Evolutionary conservation across 1,284 basidiomycete genomes (phyloP), one percentile per base, ranked within the genome.

Genomic region (Athelia sp.): DNA sequence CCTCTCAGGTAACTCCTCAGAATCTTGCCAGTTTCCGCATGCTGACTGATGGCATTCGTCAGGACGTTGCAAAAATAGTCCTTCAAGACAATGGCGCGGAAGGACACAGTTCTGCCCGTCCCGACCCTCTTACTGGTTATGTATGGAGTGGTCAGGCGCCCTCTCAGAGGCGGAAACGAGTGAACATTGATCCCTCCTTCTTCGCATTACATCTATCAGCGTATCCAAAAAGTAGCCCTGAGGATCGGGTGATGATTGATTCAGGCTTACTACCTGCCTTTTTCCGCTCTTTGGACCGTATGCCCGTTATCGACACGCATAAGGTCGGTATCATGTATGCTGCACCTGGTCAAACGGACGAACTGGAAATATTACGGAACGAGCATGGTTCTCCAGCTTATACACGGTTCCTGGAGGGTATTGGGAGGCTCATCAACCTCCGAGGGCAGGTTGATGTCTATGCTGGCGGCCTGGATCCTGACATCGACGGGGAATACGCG

Each of bases 291-390:
- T 76, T 99, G 29, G 94, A 98, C 60, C 76, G 82, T 40, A 89
- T 90, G 47, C 94, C 95, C 0, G 94, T 98, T 54, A 97, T 99
- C 55, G 97, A 99, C 67, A 96, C 93, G 1, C 92, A 98, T 71
- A 96, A 97, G 69, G 90, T 99, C 36, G 97, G 94, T 2, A 90
- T 99, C 35, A 75, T 99, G 67, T 99, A 98, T 62, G 96, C 96
- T 40, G 96, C 90, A 0, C 91, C 93, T 2, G 91, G 91, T 0
- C 97, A 99, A 67, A 85, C 75, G 13, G 73, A 80, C 21, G 96
- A 99, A 63, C 69, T 71, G 9, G 93, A 97, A 52, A 98, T 99
- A 50, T 78, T 99, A 19, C 77, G 78, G 52, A 99, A 99, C 62
- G 81, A 82, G 1, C 87, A 96, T 61, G 97, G 97, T 6, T 98